Evolutionary conservation across 192 early-diverging fungal genomes (phyloP), one percentile per base, ranked within the genome.

Genomic region (Podila horticola): DNA sequence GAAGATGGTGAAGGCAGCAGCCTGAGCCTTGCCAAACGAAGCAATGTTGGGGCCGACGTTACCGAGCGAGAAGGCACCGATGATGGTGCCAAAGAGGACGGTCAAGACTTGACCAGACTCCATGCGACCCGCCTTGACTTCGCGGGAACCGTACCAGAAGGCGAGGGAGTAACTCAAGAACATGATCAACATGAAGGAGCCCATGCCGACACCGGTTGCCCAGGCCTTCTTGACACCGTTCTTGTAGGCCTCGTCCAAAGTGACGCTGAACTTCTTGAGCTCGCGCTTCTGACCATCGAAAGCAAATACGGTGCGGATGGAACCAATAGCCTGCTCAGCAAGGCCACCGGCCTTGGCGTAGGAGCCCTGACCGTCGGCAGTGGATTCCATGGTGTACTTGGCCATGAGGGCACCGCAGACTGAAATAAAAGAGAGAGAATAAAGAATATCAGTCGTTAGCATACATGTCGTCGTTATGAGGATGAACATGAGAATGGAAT

Each of bases 301-400:
- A 12, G 96, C 86, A 65, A 90, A 90, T 28, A 99, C 93, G 8
- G 96, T 99, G 38, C 95, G 90, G 55, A 98, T 94, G 24, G 91
- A 88, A 20, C 91, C 85, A 41, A 99, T 82, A 0, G 92, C 94
- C 74, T 99, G 94, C 82, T 95, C 91, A 1, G 95, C 96, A 55
- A 99, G 86, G 8, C 91, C 89, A 50, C 95, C 95, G 3, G 96
- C 96, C 34, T 84, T 88, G 5, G 93, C 94, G 77, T 97, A 97
- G 13, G 92, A 87, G 72, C 89, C 86, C 75, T 92, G 89, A 3
- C 88, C 88, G 41, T 86, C 75, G 12, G 84, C 62, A 1, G 92
- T 70, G 29, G 67, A 84, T 11, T 62, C 63, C 8, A 86, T 83
- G 8, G 92, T 68, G 60, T 90, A 66, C 41, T 89, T 87, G 2